Conservation (phyloP, 2,329 filamentous ascomycete species). For the Ophiostoma quercus region DNA sequence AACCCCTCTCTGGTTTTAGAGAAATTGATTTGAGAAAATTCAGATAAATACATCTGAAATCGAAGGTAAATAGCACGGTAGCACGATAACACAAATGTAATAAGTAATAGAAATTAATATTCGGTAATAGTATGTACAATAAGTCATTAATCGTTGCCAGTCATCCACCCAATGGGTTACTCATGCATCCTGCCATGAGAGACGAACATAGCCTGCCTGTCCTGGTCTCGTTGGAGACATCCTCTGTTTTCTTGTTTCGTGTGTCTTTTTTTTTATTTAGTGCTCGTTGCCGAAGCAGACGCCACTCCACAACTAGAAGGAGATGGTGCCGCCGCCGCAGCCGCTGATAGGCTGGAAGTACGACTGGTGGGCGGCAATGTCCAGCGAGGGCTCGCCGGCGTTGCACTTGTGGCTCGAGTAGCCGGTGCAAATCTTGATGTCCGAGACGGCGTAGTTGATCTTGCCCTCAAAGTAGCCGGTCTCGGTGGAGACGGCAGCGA, state of each 20-base stretch:
- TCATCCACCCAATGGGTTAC: neutral
- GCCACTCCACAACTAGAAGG: neutral
- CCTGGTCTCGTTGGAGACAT: neutral
- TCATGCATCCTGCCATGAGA: neutral
- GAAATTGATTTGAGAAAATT: no score
- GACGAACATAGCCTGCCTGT: neutral
- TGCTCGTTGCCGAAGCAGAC: neutral
- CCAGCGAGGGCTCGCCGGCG: slow-evolving; percentile 43
- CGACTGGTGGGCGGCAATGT: slow-evolving; percentile 42
- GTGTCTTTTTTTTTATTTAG: neutral
- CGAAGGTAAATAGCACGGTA: neutral
- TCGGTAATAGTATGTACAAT: neutral
- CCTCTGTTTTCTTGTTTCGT: neutral
- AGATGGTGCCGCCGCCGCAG: slow-evolving; percentile 32
- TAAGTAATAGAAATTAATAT: neutral
- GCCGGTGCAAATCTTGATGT: slow-evolving; percentile 47
- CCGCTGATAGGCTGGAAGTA: slow-evolving; percentile 45
- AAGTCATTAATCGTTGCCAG: neutral
- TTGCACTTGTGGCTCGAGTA: slow-evolving; percentile 47
- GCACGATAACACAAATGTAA: neutral
- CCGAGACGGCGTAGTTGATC: slow-evolving; percentile 36
- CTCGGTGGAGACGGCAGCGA: slow-evolving; percentile 29
- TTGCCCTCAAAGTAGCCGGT: neutral
- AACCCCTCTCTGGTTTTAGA: neutral
- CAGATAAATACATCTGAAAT: neutral